phyloP scores from a whole-genome alignment of 495 filamentous ascomycete genomes.

The Tuber microsphaerosporum region DNA sequence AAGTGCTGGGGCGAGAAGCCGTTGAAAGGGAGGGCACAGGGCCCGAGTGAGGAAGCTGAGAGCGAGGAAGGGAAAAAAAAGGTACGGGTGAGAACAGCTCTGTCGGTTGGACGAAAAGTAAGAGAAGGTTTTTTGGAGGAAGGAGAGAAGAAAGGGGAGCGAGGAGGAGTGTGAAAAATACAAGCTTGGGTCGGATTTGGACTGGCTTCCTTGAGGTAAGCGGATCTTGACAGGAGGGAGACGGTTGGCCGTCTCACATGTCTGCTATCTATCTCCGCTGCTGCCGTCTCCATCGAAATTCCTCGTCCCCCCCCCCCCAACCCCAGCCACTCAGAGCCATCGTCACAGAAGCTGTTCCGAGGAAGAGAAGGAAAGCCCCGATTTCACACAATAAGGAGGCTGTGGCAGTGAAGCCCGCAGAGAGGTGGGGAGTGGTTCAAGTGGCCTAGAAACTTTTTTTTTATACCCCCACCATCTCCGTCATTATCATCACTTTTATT shows the following conservation, averaged over 20 bases:
- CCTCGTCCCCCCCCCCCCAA: conserved; percentile 24
- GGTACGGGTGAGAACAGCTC: conserved; percentile 4
- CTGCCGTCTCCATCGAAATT: conserved; percentile 23
- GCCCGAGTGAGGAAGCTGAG: conserved; percentile 16
- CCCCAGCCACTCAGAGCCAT: conserved; percentile 7
- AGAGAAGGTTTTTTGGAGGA: conserved; percentile 14
- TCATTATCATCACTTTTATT: conserved; percentile 2
- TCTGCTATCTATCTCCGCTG: conserved; percentile 19
- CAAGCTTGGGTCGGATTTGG: conserved; percentile 5
- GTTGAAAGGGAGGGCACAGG: conserved; percentile 7
- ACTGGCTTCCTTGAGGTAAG: conserved; percentile 28
- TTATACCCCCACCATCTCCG: not conserved
- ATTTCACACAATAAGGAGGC: not conserved
- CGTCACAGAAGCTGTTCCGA: conserved; percentile 22
- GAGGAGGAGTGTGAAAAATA: not conserved
- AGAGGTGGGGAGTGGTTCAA: conserved; percentile 21
- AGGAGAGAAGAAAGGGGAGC: conserved; percentile 8
- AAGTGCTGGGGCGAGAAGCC: conserved; percentile 5
- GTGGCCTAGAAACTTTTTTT: not conserved
- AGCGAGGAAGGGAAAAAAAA: conserved; percentile 21
- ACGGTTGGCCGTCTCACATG: conserved; percentile 32
- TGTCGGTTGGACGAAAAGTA: conserved; percentile 10
- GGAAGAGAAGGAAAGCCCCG: conserved; percentile 11
- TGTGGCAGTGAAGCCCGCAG: conserved; percentile 14
- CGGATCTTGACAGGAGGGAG: conserved; percentile 33